Percentiles rank a stretch among this genome's conserved stretches.
phyloP scores from a whole-genome alignment of 2,329 filamentous ascomycete species.

The Chlorencoelia australis region DNA sequence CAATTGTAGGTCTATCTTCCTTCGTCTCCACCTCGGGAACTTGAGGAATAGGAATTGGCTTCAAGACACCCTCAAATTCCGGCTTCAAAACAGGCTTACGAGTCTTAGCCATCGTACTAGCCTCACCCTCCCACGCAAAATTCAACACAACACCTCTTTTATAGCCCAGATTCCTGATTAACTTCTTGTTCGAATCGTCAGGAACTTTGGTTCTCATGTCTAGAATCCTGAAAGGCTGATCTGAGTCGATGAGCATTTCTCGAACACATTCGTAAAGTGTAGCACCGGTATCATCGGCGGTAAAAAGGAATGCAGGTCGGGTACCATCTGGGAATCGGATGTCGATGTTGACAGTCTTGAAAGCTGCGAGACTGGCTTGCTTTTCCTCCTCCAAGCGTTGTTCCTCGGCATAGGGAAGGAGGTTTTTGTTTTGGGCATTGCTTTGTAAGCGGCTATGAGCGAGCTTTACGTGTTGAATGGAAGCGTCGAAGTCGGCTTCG shows the following conservation, averaged over 20 bases:
- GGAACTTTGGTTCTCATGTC: conserved; percentile 27
- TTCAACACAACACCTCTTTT: conserved; percentile 63
- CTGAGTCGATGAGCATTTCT: conserved; percentile 53
- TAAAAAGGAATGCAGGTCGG: conserved; percentile 63
- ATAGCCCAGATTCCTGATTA: conserved; percentile 68
- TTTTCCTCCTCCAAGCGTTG: conserved; percentile 58
- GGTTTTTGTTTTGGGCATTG: conserved; percentile 59
- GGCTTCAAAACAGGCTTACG: conserved; percentile 29
- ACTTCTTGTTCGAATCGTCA: conserved; percentile 36
- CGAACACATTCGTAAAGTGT: conserved; percentile 68
- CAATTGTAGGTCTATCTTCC: conserved; percentile 15
- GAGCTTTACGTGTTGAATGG: conserved; percentile 63
- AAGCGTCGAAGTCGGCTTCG: conserved; percentile 68
- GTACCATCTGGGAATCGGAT: conserved; percentile 84
- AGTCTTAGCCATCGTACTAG: conserved; percentile 44
- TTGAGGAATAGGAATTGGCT: conserved; percentile 24
- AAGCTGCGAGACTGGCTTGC: conserved; percentile 52
- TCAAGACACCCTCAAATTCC: conserved; percentile 52
- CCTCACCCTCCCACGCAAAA: conserved; percentile 61
- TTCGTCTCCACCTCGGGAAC: conserved; percentile 29
- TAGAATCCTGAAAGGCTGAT: conserved; percentile 62
- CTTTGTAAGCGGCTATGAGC: conserved; percentile 59
- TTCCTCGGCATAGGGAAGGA: conserved; percentile 75
- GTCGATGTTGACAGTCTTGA: conserved; percentile 63
- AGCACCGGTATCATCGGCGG: conserved; percentile 55